A percentile compares a stretch with the other conserved stretches of the same genome.
Evolutionary conservation across 1,139 yeast genomes (phyloP).

Genomic region (Blastobotrys capitulatus): DNA sequence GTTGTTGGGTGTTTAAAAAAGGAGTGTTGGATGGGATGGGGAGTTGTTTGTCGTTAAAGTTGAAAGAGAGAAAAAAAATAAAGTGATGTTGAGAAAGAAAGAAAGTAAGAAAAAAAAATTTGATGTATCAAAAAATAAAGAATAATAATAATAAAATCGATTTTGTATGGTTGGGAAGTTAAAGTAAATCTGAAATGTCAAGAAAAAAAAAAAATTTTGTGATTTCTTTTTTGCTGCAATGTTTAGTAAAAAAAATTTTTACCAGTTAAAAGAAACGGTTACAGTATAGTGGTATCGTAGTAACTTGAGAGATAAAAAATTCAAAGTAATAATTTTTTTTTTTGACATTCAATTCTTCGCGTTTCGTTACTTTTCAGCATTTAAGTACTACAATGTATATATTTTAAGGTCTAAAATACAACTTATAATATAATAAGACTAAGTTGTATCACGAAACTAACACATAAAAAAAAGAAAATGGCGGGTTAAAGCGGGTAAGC

Average conservation of each 20-base stretch:
- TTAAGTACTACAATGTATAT: background rate
- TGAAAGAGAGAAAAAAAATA: background rate
- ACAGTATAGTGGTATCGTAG: too few species aligned
- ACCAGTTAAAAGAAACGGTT: too few species aligned
- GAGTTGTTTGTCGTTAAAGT: background rate
- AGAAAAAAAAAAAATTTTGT: conserved; percentile 1
- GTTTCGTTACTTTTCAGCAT: background rate
- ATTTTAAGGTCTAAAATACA: background rate
- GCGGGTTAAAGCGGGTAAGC: background rate
- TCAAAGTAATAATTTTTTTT: background rate
- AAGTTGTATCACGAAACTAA: background rate
- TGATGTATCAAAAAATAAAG: too few species aligned
- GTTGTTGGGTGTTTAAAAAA: too few species aligned
- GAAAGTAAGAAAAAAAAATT: too few species aligned
- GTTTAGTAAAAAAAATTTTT: background rate
- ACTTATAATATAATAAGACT: background rate
- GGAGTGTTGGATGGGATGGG: background rate
- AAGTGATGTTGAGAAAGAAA: too few species aligned
- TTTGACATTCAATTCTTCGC: background rate
- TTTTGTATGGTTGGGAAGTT: background rate
- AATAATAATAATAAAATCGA: background rate
- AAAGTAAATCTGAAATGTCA: too few species aligned
- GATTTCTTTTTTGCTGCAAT: too few species aligned
- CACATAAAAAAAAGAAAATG: too few species aligned
- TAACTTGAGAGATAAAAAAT: background rate